A percentile compares a stretch with the other conserved stretches of the same genome.
phyloP scores from a whole-genome alignment of 2,329 filamentous ascomycete genomes.

The Curvularia sp. region DNA sequence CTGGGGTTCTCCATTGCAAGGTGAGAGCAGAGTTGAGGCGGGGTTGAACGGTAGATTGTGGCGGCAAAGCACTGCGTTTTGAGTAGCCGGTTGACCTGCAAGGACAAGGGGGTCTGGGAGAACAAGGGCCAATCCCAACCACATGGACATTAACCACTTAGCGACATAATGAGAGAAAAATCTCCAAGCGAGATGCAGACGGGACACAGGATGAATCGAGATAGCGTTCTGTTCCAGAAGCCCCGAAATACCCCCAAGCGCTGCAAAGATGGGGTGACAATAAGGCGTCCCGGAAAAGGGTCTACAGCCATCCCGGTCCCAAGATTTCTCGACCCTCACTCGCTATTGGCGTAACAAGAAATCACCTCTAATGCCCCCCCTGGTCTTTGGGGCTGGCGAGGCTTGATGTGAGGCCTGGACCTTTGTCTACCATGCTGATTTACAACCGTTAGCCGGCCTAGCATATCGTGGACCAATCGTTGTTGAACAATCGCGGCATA shows the following conservation, averaged over 20 bases:
- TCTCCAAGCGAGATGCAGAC: neutral
- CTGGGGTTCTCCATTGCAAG: conserved; percentile 12
- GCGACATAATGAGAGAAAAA: neutral
- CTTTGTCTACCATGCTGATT: neutral
- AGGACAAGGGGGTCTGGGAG: neutral
- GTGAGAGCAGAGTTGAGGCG: neutral
- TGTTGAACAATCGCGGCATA: neutral
- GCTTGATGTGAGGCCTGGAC: neutral
- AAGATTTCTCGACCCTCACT: neutral
- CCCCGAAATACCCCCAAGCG: conserved; percentile 1
- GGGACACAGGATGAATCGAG: neutral
- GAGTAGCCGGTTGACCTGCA: conserved; percentile 2
- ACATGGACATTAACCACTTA: neutral
- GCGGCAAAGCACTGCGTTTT: neutral
- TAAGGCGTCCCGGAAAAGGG: neutral
- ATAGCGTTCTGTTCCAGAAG: neutral
- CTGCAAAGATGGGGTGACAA: neutral
- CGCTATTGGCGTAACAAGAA: neutral
- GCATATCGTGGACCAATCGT: neutral
- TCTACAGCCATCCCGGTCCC: neutral
- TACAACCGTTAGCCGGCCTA: neutral
- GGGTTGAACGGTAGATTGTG: neutral
- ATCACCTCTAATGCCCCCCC: neutral
- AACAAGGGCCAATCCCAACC: neutral
- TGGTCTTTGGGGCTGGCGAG: neutral